Evolutionary conservation across 2,329 filamentous ascomycete genomes (phyloP).

Genomic region (Bipolaris gigantea): DNA sequence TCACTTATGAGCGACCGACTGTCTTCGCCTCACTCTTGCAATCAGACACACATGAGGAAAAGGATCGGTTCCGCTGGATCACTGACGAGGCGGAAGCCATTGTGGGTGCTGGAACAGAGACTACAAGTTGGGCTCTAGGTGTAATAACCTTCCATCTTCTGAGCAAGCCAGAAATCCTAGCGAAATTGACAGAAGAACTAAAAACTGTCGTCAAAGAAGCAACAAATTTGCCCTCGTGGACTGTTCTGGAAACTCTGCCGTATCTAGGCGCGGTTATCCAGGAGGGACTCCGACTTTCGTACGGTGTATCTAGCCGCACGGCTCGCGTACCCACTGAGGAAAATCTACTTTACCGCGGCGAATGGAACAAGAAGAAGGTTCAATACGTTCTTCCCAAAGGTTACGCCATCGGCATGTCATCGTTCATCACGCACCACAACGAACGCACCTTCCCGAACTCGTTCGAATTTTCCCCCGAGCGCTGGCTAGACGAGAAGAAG

Average conservation of each 20-base stretch:
- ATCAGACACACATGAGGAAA: slow-evolving; percentile 20
- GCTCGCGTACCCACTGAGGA: slow-evolving; percentile 30
- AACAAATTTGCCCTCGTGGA: slow-evolving; percentile 20
- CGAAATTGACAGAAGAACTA: slow-evolving; percentile 31
- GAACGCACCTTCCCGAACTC: slow-evolving; percentile 31
- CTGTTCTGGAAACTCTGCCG: slow-evolving; percentile 30
- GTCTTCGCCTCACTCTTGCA: slow-evolving; percentile 27
- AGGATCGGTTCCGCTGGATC: slow-evolving; percentile 27
- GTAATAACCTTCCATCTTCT: slow-evolving; percentile 35
- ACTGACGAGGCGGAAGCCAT: slow-evolving; percentile 38
- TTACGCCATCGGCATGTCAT: slow-evolving; percentile 32
- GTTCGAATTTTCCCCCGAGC: slow-evolving; percentile 31
- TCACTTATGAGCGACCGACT: slow-evolving; percentile 28
- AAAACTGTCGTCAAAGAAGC: slow-evolving; percentile 20
- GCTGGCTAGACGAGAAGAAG: slow-evolving; percentile 35
- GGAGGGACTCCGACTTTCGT: slow-evolving; percentile 36
- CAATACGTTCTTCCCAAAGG: slow-evolving; percentile 27
- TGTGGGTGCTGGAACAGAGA: slow-evolving; percentile 42
- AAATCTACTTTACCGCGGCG: slow-evolving; percentile 27
- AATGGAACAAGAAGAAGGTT: slow-evolving; percentile 28
- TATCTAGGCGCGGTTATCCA: slow-evolving; percentile 39
- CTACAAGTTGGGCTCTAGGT: slow-evolving; percentile 34
- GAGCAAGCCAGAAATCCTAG: slow-evolving; percentile 26
- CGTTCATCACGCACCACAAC: slow-evolving; percentile 30
- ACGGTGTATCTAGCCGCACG: slow-evolving; percentile 32